These are phyloP conservation scores for Kodamaea sp. DNA, from an alignment of 1,139 yeast species.

Conservation along the genomic window DNA sequence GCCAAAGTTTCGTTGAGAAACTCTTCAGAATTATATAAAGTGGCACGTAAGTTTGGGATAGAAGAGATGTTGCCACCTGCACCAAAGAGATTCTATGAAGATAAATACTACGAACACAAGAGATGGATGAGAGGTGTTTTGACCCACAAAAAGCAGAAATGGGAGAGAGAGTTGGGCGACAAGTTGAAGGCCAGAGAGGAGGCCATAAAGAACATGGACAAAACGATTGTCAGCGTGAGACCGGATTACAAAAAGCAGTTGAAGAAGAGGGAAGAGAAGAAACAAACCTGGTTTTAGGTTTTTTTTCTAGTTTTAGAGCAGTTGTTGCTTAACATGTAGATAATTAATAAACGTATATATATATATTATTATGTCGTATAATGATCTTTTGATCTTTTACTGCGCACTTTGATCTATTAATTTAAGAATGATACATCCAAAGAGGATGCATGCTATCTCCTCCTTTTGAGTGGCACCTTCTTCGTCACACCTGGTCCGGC, in stretches of 20 bases:
- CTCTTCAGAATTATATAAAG: constrained; percentile 79
- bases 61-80: constrained; percentile 75
- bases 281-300: constrained; percentile 44
- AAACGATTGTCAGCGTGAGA: constrained; percentile 60
- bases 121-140: constrained; percentile 75
- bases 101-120: constrained; percentile 68
- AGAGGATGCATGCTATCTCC: constrained; percentile 14
- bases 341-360: not conserved
- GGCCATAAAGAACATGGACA: constrained; percentile 73
- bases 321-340: not conserved
- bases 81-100: constrained; percentile 73
- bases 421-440: no score
- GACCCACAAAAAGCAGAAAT: constrained; percentile 74
- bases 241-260: constrained; percentile 59
- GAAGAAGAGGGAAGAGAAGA: constrained; percentile 46
- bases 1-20: constrained; percentile 80
- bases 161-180: constrained; percentile 67
- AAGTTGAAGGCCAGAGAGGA: constrained; percentile 59
- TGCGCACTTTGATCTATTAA: not conserved
- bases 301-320: no score
- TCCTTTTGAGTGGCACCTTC: constrained; percentile 18
- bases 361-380: not conserved
- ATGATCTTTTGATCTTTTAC: not conserved
- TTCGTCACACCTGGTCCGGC: constrained; percentile 36
- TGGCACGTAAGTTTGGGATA: constrained; percentile 79